Conservation (phyloP, 768 basidiomycete species). For the Butyriboletus loyo region DNA sequence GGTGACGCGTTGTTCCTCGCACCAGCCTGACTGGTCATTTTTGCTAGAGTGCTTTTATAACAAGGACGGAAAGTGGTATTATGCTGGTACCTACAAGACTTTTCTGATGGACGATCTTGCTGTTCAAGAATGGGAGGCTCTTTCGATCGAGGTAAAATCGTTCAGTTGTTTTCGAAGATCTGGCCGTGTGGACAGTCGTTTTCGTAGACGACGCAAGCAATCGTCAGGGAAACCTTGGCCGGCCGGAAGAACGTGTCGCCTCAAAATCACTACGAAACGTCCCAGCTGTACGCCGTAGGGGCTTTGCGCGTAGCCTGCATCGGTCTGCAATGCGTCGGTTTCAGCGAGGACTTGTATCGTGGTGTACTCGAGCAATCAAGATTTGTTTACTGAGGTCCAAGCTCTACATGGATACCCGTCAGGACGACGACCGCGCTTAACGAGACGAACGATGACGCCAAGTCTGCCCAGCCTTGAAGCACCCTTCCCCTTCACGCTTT, state of each 20-base stretch:
- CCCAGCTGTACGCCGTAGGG: constrained; percentile 69
- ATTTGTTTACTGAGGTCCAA: constrained; percentile 23
- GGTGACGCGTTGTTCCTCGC: background rate
- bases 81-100: constrained; percentile 73
- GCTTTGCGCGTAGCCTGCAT: constrained; percentile 73
- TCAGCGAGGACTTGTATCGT: constrained; percentile 64
- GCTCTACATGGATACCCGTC: constrained; percentile 13
- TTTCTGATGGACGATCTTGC: constrained; percentile 65
- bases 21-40: background rate
- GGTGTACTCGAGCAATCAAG: constrained; percentile 63
- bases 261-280: constrained; percentile 71
- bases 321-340: constrained; percentile 73
- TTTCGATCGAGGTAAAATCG: constrained; percentile 55
- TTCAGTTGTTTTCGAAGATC: background rate
- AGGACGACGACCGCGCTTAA: constrained; percentile 4
- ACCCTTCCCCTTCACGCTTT: background rate
- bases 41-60: constrained; percentile 73
- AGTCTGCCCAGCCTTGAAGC: constrained; percentile 5
- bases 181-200: constrained; percentile 7
- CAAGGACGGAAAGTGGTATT: constrained; percentile 80
- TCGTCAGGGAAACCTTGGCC: constrained; percentile 70
- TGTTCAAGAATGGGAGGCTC: constrained; percentile 63
- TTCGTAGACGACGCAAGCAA: constrained; percentile 55
- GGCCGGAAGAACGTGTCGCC: constrained; percentile 75
- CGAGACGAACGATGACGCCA: constrained; percentile 16